Conservation (phyloP, 352 stramenopile species). For the Phytophthora melonis region DNA sequence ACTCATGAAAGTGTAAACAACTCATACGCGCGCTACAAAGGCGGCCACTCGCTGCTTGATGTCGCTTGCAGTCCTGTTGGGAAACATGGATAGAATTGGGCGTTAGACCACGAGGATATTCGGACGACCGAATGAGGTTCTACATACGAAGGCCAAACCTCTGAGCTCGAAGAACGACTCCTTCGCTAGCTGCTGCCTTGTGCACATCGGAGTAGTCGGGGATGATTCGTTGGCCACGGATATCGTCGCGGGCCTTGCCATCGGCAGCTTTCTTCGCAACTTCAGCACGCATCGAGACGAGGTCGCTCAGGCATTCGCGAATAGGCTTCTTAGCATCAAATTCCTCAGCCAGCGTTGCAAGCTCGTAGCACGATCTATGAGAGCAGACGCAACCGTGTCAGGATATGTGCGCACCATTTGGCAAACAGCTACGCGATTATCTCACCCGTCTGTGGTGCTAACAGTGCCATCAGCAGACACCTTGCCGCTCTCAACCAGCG, state of each 20-base stretch:
- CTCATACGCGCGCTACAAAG: constrained; percentile 46
- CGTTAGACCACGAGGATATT: constrained; percentile 11
- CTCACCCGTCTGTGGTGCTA: constrained; percentile 44
- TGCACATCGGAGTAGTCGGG: constrained; percentile 79
- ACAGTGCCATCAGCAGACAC: constrained; percentile 44
- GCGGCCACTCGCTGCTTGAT: constrained; percentile 46
- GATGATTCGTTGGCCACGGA: constrained; percentile 73
- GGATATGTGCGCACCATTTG: background rate
- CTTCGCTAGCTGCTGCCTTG: constrained; percentile 52
- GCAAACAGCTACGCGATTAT: background rate
- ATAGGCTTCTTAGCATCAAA: constrained; percentile 47
- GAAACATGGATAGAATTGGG: background rate
- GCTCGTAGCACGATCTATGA: constrained; percentile 42
- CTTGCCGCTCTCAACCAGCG: constrained; percentile 37
- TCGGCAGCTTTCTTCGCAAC: constrained; percentile 69
- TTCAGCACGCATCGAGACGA: constrained; percentile 60
- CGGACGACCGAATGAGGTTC: background rate
- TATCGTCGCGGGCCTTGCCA: constrained; percentile 78
- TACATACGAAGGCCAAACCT: constrained; percentile 43
- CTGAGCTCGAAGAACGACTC: constrained; percentile 55
- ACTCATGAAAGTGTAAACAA: background rate
- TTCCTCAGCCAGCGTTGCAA: constrained; percentile 57
- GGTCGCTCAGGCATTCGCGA: constrained; percentile 64
- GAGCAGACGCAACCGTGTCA: background rate
- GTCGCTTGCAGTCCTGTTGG: constrained; percentile 34